Evolutionary conservation across 2,329 filamentous ascomycete genomes (phyloP).

Genomic region (Ophiostoma montium): DNA sequence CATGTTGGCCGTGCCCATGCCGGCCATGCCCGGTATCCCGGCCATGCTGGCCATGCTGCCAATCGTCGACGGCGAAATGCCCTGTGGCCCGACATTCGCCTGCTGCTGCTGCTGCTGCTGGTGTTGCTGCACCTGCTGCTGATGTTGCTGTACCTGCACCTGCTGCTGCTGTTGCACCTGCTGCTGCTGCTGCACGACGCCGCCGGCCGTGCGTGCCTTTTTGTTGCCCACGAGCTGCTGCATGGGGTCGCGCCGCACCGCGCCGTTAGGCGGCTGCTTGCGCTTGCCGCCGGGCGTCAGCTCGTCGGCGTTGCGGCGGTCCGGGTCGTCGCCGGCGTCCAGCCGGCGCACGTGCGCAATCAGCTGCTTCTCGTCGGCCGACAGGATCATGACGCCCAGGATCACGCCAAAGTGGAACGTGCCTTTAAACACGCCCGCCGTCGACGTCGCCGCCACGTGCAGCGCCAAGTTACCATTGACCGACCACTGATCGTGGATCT

Average conservation of each 20-base stretch:
- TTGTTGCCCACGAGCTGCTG: constrained; percentile 6
- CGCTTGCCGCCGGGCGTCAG: constrained; percentile 13
- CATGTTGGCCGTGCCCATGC: constrained; percentile 5
- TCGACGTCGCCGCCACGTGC: constrained; percentile 15
- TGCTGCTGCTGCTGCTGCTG: constrained; percentile 2
- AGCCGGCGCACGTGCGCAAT: constrained; percentile 15
- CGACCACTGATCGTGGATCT: constrained; percentile 16
- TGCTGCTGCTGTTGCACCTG: constrained; percentile 2
- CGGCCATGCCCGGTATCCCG: constrained; percentile 7
- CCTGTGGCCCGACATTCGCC: background rate
- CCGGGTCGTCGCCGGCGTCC: constrained; percentile 14
- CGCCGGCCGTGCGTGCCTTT: background rate
- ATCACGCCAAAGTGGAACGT: constrained; percentile 20
- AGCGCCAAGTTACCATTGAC: constrained; percentile 16
- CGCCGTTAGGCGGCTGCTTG: constrained; percentile 13
- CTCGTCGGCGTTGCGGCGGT: constrained; percentile 4
- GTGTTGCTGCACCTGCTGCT: constrained; percentile 3
- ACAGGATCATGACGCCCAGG: constrained; percentile 19
- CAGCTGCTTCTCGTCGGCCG: constrained; percentile 15
- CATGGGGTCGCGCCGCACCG: constrained; percentile 4
- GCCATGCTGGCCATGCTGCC: constrained; percentile 6
- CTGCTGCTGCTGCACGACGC: background rate
- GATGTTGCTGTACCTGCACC: background rate
- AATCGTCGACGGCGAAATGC: constrained; percentile 1
- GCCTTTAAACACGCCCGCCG: constrained; percentile 17